Percentiles rank a stretch among this genome's conserved stretches.
Evolutionary conservation across 768 basidiomycete genomes (phyloP).

Genomic region (Amanita molliuscula): DNA sequence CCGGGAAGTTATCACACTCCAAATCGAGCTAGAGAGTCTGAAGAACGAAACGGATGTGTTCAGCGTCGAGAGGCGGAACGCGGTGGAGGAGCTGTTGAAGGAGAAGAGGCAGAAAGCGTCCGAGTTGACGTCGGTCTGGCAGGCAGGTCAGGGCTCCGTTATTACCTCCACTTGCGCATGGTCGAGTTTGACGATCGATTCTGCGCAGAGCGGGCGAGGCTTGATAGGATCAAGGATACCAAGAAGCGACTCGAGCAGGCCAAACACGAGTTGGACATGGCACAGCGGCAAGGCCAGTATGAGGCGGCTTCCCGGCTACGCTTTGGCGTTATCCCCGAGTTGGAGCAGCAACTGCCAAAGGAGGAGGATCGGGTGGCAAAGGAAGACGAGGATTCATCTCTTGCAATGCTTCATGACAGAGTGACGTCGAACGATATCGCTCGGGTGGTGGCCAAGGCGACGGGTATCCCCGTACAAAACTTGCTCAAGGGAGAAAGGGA

Average conservation of each 20-base stretch:
- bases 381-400: conserved; percentile 34
- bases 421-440: conserved; percentile 88
- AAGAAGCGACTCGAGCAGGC: conserved; percentile 74
- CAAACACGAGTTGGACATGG: conserved; percentile 79
- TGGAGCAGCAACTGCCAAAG: conserved; percentile 60
- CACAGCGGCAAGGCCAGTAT: conserved; percentile 81
- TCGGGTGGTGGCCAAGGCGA: conserved; percentile 77
- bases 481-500: conserved; percentile 84
- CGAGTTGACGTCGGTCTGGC: conserved; percentile 58
- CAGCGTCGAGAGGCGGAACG: conserved; percentile 59
- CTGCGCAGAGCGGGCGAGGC: conserved; percentile 48
- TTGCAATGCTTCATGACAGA: conserved; percentile 71
- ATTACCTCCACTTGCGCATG: not conserved
- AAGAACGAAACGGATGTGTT: conserved; percentile 84
- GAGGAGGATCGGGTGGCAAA: conserved; percentile 27
- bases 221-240: conserved; percentile 60
- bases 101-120: conserved; percentile 54
- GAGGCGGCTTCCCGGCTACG: conserved; percentile 78
- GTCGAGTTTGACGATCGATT: not conserved
- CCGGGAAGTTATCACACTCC: conserved; percentile 73
- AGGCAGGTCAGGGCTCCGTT: conserved; percentile 39
- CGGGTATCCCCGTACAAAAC: conserved; percentile 86
- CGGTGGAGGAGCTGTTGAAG: conserved; percentile 56
- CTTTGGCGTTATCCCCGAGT: conserved; percentile 76
- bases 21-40: conserved; percentile 84